Evolutionary conservation across 768 basidiomycete genomes (phyloP).

Genomic region (Pulveroboletus sp.): DNA sequence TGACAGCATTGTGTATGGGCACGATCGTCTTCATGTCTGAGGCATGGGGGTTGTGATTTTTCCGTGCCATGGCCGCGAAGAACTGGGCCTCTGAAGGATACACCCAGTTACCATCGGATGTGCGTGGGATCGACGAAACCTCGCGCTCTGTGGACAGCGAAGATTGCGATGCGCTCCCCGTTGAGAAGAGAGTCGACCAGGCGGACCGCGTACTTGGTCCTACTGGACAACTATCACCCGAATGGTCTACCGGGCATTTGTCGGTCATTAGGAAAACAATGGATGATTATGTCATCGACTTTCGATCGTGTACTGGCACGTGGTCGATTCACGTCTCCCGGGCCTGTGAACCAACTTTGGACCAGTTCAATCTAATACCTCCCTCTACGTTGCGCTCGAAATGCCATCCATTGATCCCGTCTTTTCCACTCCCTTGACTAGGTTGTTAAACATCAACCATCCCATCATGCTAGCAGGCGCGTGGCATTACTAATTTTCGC

Average conservation of each 20-base stretch:
- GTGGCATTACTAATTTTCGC: constrained; percentile 3
- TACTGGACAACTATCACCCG: constrained; percentile 56
- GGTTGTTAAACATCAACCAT: constrained; percentile 74
- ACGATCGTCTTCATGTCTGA: constrained; percentile 95
- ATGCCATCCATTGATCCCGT: constrained; percentile 69
- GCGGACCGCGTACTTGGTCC: constrained; percentile 51
- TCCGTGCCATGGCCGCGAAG: constrained; percentile 94
- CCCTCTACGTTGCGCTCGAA: too few species aligned
- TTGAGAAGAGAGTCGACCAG: constrained; percentile 37
- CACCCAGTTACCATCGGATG: constrained; percentile 78
- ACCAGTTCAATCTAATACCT: too few species aligned
- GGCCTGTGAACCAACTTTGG: too few species aligned
- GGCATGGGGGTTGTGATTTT: constrained; percentile 84
- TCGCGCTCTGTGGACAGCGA: constrained; percentile 72
- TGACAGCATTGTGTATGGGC: constrained; percentile 98
- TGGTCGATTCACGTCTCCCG: background rate
- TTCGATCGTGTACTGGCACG: background rate
- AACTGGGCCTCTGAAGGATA: constrained; percentile 99
- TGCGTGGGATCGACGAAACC: constrained; percentile 84
- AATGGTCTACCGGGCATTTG: constrained; percentile 50
- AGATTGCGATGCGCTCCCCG: constrained; percentile 11
- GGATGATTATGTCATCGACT: background rate
- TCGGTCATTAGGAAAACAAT: constrained; percentile 17
- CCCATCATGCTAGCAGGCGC: constrained; percentile 80
- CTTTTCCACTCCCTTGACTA: constrained; percentile 73